Evolutionary conservation across 805 yeast genomes (phyloP), one percentile per base, ranked within the genome.

Genomic region (Suhomyces faveliae): DNA sequence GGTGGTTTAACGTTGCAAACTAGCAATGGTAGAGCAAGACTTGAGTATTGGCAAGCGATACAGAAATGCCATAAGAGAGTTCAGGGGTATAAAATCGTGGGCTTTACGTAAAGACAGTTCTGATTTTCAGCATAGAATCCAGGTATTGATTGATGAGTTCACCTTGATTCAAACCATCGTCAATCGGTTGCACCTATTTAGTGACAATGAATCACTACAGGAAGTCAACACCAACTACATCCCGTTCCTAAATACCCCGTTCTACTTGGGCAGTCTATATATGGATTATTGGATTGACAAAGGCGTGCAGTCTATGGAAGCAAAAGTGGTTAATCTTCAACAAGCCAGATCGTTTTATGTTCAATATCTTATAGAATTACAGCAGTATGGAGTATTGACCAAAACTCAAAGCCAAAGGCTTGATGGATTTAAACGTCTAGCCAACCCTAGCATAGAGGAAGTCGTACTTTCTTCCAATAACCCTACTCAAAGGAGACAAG

Each of bases 201-300:
- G 92, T 56, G 66, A 68, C 10, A 89, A 89, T 62, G 97, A 90
- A 61, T 59, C 74, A 0, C 49, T 87, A 2, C 87, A 82, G 0
- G 97, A 90, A 56, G 58, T 90, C 9, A 71, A 78, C 35, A 85
- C 95, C 0, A 61, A 68, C 4, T 81, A 87, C 39, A 61, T 90
- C 15, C 81, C 80, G 48, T 87, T 78, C 53, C 60, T 88, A 15
- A 68, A 79, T 4, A 59, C 85, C 1, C 83, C 83, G 51, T 89
- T 74, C 60, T 77, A 82, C 54, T 57, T 86, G 30, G 95, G 65
- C 0, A 47, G 35, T 7, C 52, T 71, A 3, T 49, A 47, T 54
- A 59, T 52, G 42, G 50, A 56, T 40, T 35, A 42, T 8, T 30
- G 24, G 2, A 42, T 41, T 2, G 29, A 21, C 25, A 35, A 21